Base-by-base conservation (phyloP, 352 stramenopile genomes). In the Pythium brassicae region DNA sequence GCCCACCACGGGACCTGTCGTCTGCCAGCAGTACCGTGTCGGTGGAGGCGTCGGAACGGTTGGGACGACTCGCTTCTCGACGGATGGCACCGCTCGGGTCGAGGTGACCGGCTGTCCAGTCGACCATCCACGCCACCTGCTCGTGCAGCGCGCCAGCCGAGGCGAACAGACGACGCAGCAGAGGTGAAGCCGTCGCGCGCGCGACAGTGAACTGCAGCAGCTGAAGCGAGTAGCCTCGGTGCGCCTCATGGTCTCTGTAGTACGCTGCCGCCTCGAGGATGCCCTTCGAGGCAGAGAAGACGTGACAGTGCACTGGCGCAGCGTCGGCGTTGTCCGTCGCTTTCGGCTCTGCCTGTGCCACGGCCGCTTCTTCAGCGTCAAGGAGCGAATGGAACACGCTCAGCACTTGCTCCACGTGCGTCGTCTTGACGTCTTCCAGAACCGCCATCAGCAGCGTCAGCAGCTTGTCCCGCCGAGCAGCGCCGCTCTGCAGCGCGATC, bases 381-480 rank as follows among this genome's bases (percentile, higher is more conserved):
- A 92, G 52, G 23, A 89, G 57, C 0, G 49, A 57, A 6, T 43
- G 52, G 26, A 92, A 70, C 6, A 89, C 46, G 7, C 43, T 48
- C 4, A 92, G 57, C 9, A 83, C 49, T 6, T 78, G 67, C 3
- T 76, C 67, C 3, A 82, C 53, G 37, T 83, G 48, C 0, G 71
- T 71, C 34, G 65, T 70, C 37, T 86, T 87, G 29, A 88, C 56
- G 48, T 88, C 73, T 66, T 92, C 81, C n/a, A 89, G 55, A 11
- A 83, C 72, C 0, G 70, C 60, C 17, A 92, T 65, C 11, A 92
- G 49, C 11, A 81, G 45, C n/a, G 75, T 61, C 34, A 87, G 54
- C 5, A 89, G 50, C 20, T 74, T 77, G 39, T 86, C 74, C 17
- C 61, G 63, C 49, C 79, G 75, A 1, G 57, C 19, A 40, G 40